Percentiles rank a stretch among this genome's conserved stretches.
phyloP scores from a whole-genome alignment of 345 rosid genomes.

The Linum lewisii region DNA sequence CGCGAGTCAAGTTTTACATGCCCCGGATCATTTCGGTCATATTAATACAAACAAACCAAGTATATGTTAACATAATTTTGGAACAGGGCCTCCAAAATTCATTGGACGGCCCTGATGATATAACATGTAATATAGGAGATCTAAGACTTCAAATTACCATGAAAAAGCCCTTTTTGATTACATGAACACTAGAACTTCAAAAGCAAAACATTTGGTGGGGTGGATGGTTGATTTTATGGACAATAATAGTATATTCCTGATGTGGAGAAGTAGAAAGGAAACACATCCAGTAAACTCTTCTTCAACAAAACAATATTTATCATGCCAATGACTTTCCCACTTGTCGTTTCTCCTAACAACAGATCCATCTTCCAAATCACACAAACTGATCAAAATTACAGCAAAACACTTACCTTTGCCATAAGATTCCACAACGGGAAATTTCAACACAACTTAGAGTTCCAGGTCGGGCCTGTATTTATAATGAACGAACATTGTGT shows the following conservation, averaged over 20 bases:
- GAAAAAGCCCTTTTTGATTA: conserved; percentile 42
- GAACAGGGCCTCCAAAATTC: no score
- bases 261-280: conserved; percentile 51
- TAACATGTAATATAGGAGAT: no score
- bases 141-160: conserved; percentile 24
- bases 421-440: no score
- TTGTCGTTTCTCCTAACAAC: not conserved
- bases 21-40: no score
- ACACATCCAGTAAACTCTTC: conserved; percentile 53
- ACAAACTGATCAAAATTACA: not conserved
- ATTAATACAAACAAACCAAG: no score
- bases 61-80: no score
- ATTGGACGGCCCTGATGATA: no score
- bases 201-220: conserved; percentile 41
- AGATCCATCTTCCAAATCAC: conserved; percentile 6
- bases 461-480: no score
- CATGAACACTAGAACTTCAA: conserved; percentile 59
- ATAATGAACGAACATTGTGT: no score
- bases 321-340: not conserved
- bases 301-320: no score
- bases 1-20: no score
- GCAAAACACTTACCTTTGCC: no score
- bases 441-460: not conserved
- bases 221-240: conserved; percentile 28
- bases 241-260: conserved; percentile 38